These are phyloP conservation scores for Ramaria rubella DNA, from an alignment of 768 basidiomycete genomes.

Conservation along the genomic window DNA sequence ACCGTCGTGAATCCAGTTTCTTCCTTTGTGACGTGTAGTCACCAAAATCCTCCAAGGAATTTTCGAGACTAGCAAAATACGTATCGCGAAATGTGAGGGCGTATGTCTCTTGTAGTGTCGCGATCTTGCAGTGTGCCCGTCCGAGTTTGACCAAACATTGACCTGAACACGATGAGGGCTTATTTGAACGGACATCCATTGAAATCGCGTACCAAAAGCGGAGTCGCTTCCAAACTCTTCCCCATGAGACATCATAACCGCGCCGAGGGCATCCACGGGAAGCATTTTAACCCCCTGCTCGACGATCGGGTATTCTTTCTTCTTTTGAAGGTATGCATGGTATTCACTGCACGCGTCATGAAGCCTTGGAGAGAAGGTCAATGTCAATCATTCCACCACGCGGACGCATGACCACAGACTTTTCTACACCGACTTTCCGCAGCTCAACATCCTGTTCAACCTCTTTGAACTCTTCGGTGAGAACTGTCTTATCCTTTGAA, in stretches of 20 bases:
- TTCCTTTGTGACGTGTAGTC: conserved; percentile 77
- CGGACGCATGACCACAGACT: conserved; percentile 39
- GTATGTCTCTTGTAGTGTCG: conserved; percentile 78
- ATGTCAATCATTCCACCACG: background rate
- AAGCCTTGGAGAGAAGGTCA: conserved; percentile 40
- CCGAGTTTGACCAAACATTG: conserved; percentile 69
- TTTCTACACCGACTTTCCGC: conserved; percentile 61
- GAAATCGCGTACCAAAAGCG: conserved; percentile 45
- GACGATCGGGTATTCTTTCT: conserved; percentile 56
- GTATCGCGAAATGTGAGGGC: conserved; percentile 67
- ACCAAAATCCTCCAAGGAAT: conserved; percentile 66
- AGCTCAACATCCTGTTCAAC: conserved; percentile 82
- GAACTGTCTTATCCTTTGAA: conserved; percentile 69
- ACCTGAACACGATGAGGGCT: conserved; percentile 35
- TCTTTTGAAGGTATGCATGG: conserved; percentile 66
- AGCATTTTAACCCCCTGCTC: conserved; percentile 59
- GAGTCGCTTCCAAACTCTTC: conserved; percentile 77
- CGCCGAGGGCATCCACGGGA: conserved; percentile 70
- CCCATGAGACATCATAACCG: conserved; percentile 83
- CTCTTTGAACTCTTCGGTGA: conserved; percentile 73
- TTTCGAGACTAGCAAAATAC: conserved; percentile 60
- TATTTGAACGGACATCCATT: background rate
- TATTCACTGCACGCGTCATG: conserved; percentile 67
- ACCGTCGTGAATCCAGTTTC: conserved; percentile 85
- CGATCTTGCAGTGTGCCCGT: conserved; percentile 78